Evolutionary conservation across 176 grass and related monocot genomes (phyloP), one percentile per base, ranked within the genome.

Genomic region (Hordeum marinum): DNA sequence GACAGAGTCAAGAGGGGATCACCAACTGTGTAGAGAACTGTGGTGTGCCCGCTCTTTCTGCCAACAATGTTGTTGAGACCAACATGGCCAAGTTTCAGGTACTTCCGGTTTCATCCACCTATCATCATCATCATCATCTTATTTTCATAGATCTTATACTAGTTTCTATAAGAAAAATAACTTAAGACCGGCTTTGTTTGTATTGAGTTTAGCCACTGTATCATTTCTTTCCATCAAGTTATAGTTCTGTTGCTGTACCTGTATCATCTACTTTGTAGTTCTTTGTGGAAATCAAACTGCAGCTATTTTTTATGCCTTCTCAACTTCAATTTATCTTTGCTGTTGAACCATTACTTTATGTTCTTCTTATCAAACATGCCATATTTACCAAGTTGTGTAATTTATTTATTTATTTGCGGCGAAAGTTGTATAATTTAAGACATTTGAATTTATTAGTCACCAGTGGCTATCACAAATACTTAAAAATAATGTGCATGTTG

Each of bases 11-110:
- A 78, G 93, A 98, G 34, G 90, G 86, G 58, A 96, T 98, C 65
- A 89, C 85, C 63, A 92, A 64, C 59, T 98, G 93, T 6, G 96
- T 98, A 11, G 96, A 98, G 91, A 90, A 92, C 43, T 98, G 96
- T 61, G 94, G 91, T 57, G 81, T 98, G 46, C 96, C 93, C 24
- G 93, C 86, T 9, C 83, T 98, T 29, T 86, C 79, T 27, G 93
- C 93, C 69, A 98, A 98, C 86, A 89, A 94, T 90, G 11, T 92
- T 59, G 85, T 98, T 48, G 87, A 98, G 77, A 75, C 31, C 70
- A 93, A 98, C 78, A 98, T 98, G 96, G 91, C 96, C 42, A 98
- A 92, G 60, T 98, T 98, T 78, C 96, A 98, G 96, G 96, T 98
- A 90, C 31, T 80, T 66, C 1, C 25, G 20, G 25, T 45, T 66